Base-by-base conservation (phyloP, 192 early-diverging fungal species). In the Coemansia pectinata region DNA sequence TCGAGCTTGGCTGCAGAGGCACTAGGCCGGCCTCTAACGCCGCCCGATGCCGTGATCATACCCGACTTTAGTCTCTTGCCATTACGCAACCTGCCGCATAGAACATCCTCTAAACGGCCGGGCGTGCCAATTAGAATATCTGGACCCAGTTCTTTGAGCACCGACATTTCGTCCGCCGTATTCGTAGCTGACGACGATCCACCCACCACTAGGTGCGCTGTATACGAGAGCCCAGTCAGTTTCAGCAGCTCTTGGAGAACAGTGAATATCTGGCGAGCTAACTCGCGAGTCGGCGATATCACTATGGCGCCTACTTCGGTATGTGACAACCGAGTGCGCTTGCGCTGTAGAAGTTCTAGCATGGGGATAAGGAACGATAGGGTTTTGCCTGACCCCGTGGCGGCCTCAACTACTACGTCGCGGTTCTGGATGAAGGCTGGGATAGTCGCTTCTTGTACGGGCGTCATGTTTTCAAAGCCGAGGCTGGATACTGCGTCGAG, bases 301-400 rank as follows among this genome's bases (percentile, higher is more conserved):
- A 97, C 85, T 2, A 97, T 76, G 7, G 95, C 95, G 6, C 94
- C 95, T 23, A 99, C 87, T 39, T 98, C 89, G 63, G 88, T 79
- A 9, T 87, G 89, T 3, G 76, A 70, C n/a, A 95, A 83, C 21
- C 85, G 76, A 4, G 83, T 59, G 19, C 87, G 83, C 31, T 90
- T 78, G 14, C 89, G 83, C 41, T 88, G 65, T 9, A 97, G 85
- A 73, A 96, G 94, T 72, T 97, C 95, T 19, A 99, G 86, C 23
- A 96, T 87, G 12, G 97, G 97, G 23, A 97, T 89, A 2, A 96
- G 84, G 81, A 97, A 98, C 6, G 95, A 81, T 8, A 97, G 85
- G 3, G 97, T 98, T 71, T 98, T 98, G 52, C 97, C 97, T 0
- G 97, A 98, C 12, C 97, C 97, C 2, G 97, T 98, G 9, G 93